These are phyloP conservation scores for Musa balbisiana DNA, from an alignment of 202 grass and related monocot species.

Conservation along the genomic window DNA sequence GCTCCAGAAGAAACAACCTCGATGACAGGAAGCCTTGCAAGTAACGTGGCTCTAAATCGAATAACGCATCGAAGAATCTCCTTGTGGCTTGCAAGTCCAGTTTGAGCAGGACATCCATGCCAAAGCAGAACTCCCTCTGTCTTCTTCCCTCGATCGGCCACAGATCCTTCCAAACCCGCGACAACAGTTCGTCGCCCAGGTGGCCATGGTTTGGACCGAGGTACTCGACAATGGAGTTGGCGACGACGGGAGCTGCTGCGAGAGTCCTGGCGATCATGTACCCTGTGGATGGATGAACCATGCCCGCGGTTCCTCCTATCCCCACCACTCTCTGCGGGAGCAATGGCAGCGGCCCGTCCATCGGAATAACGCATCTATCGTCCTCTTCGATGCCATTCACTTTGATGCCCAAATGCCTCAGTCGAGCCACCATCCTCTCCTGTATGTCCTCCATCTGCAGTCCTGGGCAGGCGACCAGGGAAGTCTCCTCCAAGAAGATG, in stretches of 20 bases:
- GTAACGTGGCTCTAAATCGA: constrained; percentile 83
- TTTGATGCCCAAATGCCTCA: constrained; percentile 60
- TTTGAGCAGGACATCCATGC: constrained; percentile 95
- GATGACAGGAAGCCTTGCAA: constrained; percentile 94
- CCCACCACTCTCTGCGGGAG: constrained; percentile 85
- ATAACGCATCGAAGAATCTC: constrained; percentile 79
- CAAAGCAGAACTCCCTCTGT: constrained; percentile 98
- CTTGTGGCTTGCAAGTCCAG: constrained; percentile 75
- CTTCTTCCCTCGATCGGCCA: constrained; percentile 61
- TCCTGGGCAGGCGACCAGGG: constrained; percentile 68
- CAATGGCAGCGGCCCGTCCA: constrained; percentile 77
- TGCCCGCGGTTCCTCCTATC: constrained; percentile 85
- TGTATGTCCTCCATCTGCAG: constrained; percentile 92
- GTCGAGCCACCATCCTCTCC: constrained; percentile 75
- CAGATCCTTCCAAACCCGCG: constrained; percentile 77
- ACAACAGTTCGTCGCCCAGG: constrained; percentile 38
- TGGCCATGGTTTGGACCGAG: constrained; percentile 39
- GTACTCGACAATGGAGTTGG: constrained; percentile 64
- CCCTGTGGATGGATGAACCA: constrained; percentile 94
- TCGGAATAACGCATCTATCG: constrained; percentile 78
- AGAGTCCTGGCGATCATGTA: constrained; percentile 98
- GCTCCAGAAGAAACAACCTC: constrained; percentile 73
- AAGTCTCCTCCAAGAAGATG: constrained; percentile 95
- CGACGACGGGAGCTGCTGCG: constrained; percentile 74
- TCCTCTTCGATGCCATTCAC: constrained; percentile 82